Base-by-base conservation (phyloP, 352 stramenopile species). In the Pythium utonaiense region DNA sequence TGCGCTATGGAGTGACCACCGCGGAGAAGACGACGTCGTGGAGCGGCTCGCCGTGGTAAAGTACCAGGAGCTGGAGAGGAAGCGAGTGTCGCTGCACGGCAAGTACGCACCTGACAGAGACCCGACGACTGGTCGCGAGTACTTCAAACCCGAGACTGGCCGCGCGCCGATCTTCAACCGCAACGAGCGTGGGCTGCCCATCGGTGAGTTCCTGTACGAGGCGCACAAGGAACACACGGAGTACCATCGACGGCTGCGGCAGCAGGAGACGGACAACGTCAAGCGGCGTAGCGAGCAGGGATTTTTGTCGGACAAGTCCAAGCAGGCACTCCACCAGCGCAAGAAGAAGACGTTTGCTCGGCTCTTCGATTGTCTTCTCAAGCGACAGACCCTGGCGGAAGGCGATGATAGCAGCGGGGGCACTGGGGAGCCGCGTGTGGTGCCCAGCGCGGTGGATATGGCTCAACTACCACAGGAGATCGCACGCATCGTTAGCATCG, bases 121-220 rank as follows among this genome's bases (percentile, higher is more conserved):
- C 34, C 79, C 81, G 7, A 38, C 65, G 8, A 88, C 81, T 3
- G 83, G 83, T 0, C 79, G 78, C 38, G 66, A 78, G 66, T 78
- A 78, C 21, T 93, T 93, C 63, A 87, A 78, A 41, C 83, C 83
- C 0, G 78, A 89, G 56, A 83, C 71, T 2, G 83, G 83, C 3
- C 76, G 83, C 34, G 73, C 64, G 2, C 83, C 83, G 1, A 73
- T 75, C 1, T 91, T 93, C 51, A 77, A 75, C 41, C 78, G 83
- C 52, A 91, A 93, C 42, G 83, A 89, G 47, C 75, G 79, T 22
- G 71, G 71, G 0, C 60, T 93, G 0, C 80, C 80, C 12, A 93
- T 93, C 52, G 83, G 83, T 25, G 80, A 90, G 10, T 93, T 90
- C 57, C 70, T 93, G 31, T 74, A 89, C 61, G 72, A 80, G 52